Conservation (phyloP, 2,329 filamentous ascomycete genomes). For the Parastagonospora nodorum region DNA sequence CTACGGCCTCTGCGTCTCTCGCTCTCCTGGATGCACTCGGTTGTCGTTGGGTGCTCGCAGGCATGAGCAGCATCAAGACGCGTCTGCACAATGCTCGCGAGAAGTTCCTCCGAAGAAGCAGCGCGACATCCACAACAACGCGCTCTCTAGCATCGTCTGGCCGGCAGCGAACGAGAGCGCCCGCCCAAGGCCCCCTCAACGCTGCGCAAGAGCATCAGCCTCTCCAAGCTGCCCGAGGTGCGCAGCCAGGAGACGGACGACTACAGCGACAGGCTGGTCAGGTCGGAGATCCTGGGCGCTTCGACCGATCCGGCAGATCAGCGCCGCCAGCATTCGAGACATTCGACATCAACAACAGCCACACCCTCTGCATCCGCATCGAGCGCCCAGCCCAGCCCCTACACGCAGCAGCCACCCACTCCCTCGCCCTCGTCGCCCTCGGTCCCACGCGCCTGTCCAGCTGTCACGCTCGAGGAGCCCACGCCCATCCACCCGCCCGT, state of each 20-base stretch:
- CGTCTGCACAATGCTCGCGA: conserved; percentile 36
- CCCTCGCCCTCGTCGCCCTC: conserved; percentile 16
- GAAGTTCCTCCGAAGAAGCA: conserved; percentile 37
- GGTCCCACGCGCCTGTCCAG: conserved; percentile 21
- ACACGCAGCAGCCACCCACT: conserved; percentile 1
- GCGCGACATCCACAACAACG: conserved; percentile 28
- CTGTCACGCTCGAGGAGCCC: conserved; percentile 40
- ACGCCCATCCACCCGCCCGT: conserved; percentile 32
- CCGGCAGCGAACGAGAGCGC: conserved; percentile 28
- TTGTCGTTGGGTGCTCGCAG: conserved; percentile 24
- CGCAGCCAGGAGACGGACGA: conserved; percentile 13
- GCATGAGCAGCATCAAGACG: conserved; percentile 44
- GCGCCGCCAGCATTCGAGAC: conserved; percentile 2
- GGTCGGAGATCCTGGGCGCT: conserved; percentile 32
- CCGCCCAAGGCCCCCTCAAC: conserved; percentile 13
- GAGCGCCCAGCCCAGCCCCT: not conserved
- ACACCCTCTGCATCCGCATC: not conserved
- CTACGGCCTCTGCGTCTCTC: conserved; percentile 1
- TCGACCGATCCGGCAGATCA: conserved; percentile 6
- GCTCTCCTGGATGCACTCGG: conserved; percentile 23
- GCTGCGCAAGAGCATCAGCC: conserved; percentile 36
- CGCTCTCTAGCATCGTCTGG: conserved; percentile 31
- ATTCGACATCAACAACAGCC: conserved; percentile 14
- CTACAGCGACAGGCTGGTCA: conserved; percentile 21
- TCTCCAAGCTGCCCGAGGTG: conserved; percentile 38